Conservation (phyloP, 2,329 filamentous ascomycete species). For the Aspergillus neoniger region DNA sequence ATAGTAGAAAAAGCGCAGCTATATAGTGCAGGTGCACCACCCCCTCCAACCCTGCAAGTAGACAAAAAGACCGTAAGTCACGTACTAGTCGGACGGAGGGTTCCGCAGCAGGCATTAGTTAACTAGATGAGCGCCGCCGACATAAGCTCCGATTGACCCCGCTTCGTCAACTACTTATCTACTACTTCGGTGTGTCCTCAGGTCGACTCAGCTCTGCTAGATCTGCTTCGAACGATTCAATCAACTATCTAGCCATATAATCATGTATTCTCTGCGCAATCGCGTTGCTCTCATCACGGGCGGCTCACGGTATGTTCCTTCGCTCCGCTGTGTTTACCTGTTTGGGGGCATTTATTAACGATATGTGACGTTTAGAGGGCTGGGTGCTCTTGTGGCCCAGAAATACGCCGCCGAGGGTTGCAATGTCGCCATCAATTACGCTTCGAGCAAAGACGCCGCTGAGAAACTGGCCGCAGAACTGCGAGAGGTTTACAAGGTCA, state of each 20-base stretch:
- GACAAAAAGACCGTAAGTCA: too few relatives aligned
- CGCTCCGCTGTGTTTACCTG: too few relatives aligned
- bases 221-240: too few relatives aligned
- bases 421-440: constrained; percentile 74
- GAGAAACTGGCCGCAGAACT: constrained; percentile 60
- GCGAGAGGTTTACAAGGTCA: constrained; percentile 52
- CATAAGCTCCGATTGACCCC: background rate
- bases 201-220: background rate
- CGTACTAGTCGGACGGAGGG: background rate
- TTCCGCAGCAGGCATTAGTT: background rate
- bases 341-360: too few relatives aligned
- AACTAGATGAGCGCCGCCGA: background rate
- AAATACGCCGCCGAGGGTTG: constrained; percentile 69
- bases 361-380: constrained; percentile 53
- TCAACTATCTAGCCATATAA: constrained; percentile 29
- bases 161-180: background rate
- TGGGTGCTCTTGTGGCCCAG: constrained; percentile 68
- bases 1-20: too few relatives aligned
- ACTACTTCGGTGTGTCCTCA: background rate
- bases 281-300: constrained; percentile 67
- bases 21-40: too few relatives aligned
- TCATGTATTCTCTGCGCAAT: constrained; percentile 64
- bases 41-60: background rate
- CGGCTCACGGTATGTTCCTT: constrained; percentile 57
- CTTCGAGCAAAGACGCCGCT: constrained; percentile 62